Evolutionary conservation across 179 eudicot species (phyloP).

Genomic region (Silene coronaria): DNA sequence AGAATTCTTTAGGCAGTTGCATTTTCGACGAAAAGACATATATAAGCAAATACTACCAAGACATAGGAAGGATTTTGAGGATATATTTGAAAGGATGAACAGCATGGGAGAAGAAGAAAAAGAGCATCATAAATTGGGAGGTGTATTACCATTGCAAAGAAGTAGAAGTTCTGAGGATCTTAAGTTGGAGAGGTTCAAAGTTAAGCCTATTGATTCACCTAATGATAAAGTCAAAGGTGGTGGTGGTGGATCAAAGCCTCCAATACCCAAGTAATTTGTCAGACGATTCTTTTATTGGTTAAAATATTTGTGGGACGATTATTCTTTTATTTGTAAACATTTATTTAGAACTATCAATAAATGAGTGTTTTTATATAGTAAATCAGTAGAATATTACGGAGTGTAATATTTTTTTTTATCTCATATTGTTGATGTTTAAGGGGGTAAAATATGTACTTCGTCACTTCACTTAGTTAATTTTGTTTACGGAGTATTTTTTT

Average conservation of each 20-base stretch:
- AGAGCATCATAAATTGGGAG: not conserved
- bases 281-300: no score
- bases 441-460: no score
- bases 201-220: slow-evolving; percentile 30
- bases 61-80: slow-evolving; percentile 22
- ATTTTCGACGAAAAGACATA: slow-evolving; percentile 22
- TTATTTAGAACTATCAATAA: no score
- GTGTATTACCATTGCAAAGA: slow-evolving; percentile 13
- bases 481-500: no score
- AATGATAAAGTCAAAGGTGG: slow-evolving; percentile 12
- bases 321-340: no score
- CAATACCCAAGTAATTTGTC: not conserved
- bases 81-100: slow-evolving; percentile 19
- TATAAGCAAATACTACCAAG: slow-evolving; percentile 22
- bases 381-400: no score
- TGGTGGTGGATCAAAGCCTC: slow-evolving; percentile 16
- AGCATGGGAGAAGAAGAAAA: not conserved
- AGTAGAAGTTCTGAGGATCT: slow-evolving; percentile 26
- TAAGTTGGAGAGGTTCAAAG: slow-evolving; percentile 29
- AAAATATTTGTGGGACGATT: no score
- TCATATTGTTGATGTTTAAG: no score
- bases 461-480: no score
- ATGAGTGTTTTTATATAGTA: no score
- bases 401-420: no score
- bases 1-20: slow-evolving; percentile 27